These are phyloP conservation scores for Hypomontagnella monticulosa DNA, from an alignment of 495 filamentous ascomycete genomes.

Conservation along the genomic window DNA sequence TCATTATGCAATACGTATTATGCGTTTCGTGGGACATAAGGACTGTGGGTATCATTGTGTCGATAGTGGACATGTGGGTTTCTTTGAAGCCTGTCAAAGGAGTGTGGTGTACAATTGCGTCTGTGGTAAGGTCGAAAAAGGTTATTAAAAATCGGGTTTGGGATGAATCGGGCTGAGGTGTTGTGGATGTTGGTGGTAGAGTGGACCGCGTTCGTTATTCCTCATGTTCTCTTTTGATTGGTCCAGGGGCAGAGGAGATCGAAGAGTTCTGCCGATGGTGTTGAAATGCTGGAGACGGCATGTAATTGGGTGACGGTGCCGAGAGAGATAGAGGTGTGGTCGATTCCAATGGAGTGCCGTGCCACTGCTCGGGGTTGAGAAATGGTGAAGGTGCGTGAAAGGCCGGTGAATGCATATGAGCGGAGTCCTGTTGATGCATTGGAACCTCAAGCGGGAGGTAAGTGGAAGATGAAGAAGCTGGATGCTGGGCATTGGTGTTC, in stretches of 20 bases:
- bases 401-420: slow-evolving; percentile 36
- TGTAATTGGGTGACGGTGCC: slow-evolving; percentile 39
- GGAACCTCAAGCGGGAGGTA: slow-evolving; percentile 50
- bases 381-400: slow-evolving; percentile 50
- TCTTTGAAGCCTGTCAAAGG: slow-evolving; percentile 55
- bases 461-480: slow-evolving; percentile 42
- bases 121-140: slow-evolving; percentile 51
- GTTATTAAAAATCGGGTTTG: slow-evolving; percentile 33
- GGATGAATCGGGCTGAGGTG: slow-evolving; percentile 27
- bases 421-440: slow-evolving; percentile 31
- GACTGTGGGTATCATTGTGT: slow-evolving; percentile 57
- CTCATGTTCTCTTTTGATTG: slow-evolving; percentile 45
- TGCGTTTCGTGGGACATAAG: slow-evolving; percentile 50
- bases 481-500: slow-evolving; percentile 52
- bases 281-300: slow-evolving; percentile 35
- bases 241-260: slow-evolving; percentile 40
- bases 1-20: slow-evolving; percentile 54
- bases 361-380: slow-evolving; percentile 48
- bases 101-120: slow-evolving; percentile 61
- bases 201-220: slow-evolving; percentile 16
- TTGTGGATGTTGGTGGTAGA: slow-evolving; percentile 6
- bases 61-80: slow-evolving; percentile 51
- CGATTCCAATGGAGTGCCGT: slow-evolving; percentile 51
- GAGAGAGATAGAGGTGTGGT: slow-evolving; percentile 42
- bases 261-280: slow-evolving; percentile 44